Percentiles rank a stretch among this genome's conserved stretches.
phyloP scores from a whole-genome alignment of 2,329 filamentous ascomycete genomes.

The Juglanconis juglandina region DNA sequence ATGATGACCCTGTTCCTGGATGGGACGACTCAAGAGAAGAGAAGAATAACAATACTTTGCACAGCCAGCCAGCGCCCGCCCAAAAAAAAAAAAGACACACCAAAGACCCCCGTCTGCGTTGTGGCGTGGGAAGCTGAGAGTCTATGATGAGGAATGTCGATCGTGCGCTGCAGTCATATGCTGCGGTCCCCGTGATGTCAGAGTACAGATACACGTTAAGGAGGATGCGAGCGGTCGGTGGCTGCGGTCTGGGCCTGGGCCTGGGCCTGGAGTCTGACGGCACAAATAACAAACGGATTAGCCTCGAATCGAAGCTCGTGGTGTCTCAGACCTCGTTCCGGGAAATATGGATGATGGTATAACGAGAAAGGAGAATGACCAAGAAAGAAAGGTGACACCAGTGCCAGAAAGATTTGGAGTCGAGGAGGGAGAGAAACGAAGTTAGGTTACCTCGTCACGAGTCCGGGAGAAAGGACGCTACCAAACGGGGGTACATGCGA shows the following conservation, averaged over 20 bases:
- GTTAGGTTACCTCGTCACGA: neutral
- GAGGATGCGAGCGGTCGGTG: neutral
- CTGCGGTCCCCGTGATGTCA: neutral
- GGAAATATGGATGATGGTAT: neutral
- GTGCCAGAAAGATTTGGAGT: neutral
- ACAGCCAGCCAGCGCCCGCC: too few species aligned
- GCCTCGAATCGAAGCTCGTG: neutral
- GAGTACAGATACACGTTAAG: neutral
- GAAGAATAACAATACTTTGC: neutral
- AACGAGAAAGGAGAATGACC: neutral
- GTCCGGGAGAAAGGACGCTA: neutral
- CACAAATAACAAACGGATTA: neutral
- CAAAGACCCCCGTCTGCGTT: too few species aligned
- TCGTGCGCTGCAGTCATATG: neutral
- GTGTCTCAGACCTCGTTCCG: neutral
- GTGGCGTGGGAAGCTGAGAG: neutral
- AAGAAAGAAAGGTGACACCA: neutral
- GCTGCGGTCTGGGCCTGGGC: neutral
- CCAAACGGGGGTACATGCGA: neutral
- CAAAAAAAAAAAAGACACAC: too few species aligned
- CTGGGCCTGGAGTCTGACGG: neutral
- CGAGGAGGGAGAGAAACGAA: neutral
- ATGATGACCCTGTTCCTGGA: neutral
- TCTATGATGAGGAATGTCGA: neutral
- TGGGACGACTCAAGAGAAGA: neutral